phyloP scores from a whole-genome alignment of 2,329 filamentous ascomycete genomes.

The Tricladium varicosporioides region DNA sequence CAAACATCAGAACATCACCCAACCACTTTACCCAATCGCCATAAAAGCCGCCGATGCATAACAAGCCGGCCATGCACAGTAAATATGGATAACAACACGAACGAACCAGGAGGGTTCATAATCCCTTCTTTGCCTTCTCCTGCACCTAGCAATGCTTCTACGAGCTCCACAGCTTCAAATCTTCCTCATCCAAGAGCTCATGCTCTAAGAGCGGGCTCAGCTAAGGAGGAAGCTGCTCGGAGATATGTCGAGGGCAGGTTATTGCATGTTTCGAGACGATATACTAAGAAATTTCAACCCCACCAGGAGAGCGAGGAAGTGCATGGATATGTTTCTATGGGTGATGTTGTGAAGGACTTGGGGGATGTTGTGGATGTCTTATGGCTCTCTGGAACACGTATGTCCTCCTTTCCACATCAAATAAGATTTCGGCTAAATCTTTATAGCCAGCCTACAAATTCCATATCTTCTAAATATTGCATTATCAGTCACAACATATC shows the following conservation, averaged over 20 bases:
- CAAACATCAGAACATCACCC: neutral
- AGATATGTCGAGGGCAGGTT: slow-evolving; percentile 55
- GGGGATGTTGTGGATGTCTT: slow-evolving; percentile 74
- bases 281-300: slow-evolving; percentile 56
- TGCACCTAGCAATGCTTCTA: slow-evolving; percentile 49
- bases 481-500: slow-evolving; percentile 67
- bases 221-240: slow-evolving; percentile 58
- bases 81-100: slow-evolving; percentile 16
- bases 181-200: slow-evolving; percentile 56
- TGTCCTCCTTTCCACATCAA: slow-evolving; percentile 36
- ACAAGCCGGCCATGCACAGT: neutral
- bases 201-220: slow-evolving; percentile 53
- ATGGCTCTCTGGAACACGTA: slow-evolving; percentile 86
- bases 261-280: slow-evolving; percentile 54
- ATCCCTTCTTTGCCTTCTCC: slow-evolving; percentile 49
- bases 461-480: slow-evolving; percentile 81
- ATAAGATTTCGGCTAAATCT: neutral
- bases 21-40: neutral
- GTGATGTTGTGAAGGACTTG: slow-evolving; percentile 64
- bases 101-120: slow-evolving; percentile 50
- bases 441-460: slow-evolving; percentile 71
- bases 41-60: neutral
- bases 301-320: slow-evolving; percentile 45
- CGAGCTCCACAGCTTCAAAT: slow-evolving; percentile 32
- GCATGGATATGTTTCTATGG: slow-evolving; percentile 64